Conservation (phyloP, 345 rosid species). For the Arabidopsis suecica region DNA sequence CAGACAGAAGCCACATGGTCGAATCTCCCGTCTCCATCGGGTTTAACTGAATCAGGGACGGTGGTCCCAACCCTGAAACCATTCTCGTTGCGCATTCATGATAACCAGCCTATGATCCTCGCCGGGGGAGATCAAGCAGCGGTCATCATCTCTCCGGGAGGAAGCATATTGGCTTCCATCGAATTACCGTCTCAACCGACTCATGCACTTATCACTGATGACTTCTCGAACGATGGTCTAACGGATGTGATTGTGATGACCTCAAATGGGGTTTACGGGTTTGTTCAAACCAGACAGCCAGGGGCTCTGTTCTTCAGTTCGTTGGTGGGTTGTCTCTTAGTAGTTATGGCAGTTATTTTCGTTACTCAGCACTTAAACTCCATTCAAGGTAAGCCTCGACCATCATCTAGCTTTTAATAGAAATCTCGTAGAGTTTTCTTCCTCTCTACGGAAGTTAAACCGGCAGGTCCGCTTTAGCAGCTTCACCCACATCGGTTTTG, state of each 20-base stretch:
- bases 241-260: conserved; percentile 91
- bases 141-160: conserved; percentile 84
- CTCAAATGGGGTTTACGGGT: conserved; percentile 85
- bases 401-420: conserved; percentile 59
- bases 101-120: conserved; percentile 85
- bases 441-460: conserved; percentile 1
- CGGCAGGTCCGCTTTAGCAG: neutral
- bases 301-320: conserved; percentile 99
- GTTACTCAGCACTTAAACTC: conserved; percentile 90
- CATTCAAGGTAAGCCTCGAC: conserved; percentile 75
- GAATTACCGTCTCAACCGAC: conserved; percentile 91
- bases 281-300: conserved; percentile 94
- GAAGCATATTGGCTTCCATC: conserved; percentile 70
- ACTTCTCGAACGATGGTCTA: conserved; percentile 91
- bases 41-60: conserved; percentile 73
- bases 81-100: conserved; percentile 71
- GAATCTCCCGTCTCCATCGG: conserved; percentile 90
- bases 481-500: conserved; percentile 23
- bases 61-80: conserved; percentile 89
- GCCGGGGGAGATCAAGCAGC: conserved; percentile 96
- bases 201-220: conserved; percentile 77
- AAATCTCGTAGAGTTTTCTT: conserved; percentile 9
- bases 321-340: conserved; percentile 87
- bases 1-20: conserved; percentile 94
- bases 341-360: conserved; percentile 93